These are phyloP conservation scores for Pleurotus salmoneostramineus DNA, from an alignment of 768 basidiomycete genomes.

Conservation along the genomic window DNA sequence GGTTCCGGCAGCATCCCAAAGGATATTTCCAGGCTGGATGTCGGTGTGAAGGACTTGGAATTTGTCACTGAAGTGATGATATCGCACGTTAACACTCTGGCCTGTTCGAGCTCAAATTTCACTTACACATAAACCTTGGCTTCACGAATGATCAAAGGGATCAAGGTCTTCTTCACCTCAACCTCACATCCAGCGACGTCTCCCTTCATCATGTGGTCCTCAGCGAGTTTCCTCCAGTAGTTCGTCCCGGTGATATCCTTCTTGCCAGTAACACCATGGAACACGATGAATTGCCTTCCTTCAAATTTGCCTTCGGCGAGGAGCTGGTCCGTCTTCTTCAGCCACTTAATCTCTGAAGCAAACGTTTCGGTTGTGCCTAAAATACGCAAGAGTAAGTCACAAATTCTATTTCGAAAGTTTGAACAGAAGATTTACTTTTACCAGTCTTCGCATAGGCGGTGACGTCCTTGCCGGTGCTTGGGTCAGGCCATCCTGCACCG, in stretches of 20 bases:
- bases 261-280: neutral
- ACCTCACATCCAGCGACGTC: neutral
- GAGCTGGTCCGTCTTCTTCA: neutral
- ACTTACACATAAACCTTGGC: neutral
- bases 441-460: slow-evolving; percentile 1
- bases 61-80: neutral
- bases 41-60: neutral
- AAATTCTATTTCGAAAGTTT: neutral
- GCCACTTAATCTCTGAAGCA: neutral
- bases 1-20: neutral
- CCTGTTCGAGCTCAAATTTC: neutral
- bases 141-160: neutral
- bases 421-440: neutral
- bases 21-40: neutral
- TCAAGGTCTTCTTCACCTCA: neutral
- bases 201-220: neutral
- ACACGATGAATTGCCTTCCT: neutral
- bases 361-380: neutral
- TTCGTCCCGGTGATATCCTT: neutral
- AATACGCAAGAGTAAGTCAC: neutral
- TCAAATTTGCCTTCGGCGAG: neutral
- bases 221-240: neutral
- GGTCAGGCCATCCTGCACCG: neutral
- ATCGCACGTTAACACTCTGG: neutral
- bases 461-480: neutral